These are phyloP conservation scores for Primulina eburnea DNA, from an alignment of 257 asterid species.

Conservation along the genomic window DNA sequence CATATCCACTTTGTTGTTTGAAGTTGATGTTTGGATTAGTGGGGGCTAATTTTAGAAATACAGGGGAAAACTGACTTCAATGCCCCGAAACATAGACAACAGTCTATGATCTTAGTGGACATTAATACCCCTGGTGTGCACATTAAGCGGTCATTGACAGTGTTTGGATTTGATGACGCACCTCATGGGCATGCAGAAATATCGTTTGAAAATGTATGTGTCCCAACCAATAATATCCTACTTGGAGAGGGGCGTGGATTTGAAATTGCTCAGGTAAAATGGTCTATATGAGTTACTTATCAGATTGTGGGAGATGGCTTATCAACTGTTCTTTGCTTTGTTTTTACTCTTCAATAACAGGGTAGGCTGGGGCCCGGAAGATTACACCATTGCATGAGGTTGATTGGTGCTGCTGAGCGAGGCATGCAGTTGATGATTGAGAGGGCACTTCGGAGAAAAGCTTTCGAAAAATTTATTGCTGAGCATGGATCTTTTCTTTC, in stretches of 20 bases:
- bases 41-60: slow-evolving; percentile 26
- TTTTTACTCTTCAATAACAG: slow-evolving; percentile 35
- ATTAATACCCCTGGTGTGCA: slow-evolving; percentile 69
- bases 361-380: slow-evolving; percentile 98
- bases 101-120: slow-evolving; percentile 91
- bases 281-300: background rate
- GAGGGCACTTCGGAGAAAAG: slow-evolving; percentile 71
- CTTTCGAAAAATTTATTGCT: slow-evolving; percentile 77
- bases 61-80: slow-evolving; percentile 92
- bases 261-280: slow-evolving; percentile 89
- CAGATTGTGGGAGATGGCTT: slow-evolving; percentile 14
- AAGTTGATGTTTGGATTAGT: slow-evolving; percentile 7
- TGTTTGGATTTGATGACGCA: slow-evolving; percentile 94
- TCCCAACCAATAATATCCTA: slow-evolving; percentile 67
- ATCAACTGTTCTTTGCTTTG: slow-evolving; percentile 3
- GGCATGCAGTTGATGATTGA: slow-evolving; percentile 86
- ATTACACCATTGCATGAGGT: slow-evolving; percentile 97
- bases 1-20: background rate
- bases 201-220: slow-evolving; percentile 61
- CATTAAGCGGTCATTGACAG: slow-evolving; percentile 73
- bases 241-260: slow-evolving; percentile 98
- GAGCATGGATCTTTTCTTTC: slow-evolving; percentile 92
- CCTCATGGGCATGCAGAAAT: slow-evolving; percentile 99
- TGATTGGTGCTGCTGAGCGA: slow-evolving; percentile 94
- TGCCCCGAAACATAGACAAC: slow-evolving; percentile 81